These are phyloP conservation scores for Ceratobasidium sp. DNA, from an alignment of 1,284 basidiomycete species.

Conservation along the genomic window DNA sequence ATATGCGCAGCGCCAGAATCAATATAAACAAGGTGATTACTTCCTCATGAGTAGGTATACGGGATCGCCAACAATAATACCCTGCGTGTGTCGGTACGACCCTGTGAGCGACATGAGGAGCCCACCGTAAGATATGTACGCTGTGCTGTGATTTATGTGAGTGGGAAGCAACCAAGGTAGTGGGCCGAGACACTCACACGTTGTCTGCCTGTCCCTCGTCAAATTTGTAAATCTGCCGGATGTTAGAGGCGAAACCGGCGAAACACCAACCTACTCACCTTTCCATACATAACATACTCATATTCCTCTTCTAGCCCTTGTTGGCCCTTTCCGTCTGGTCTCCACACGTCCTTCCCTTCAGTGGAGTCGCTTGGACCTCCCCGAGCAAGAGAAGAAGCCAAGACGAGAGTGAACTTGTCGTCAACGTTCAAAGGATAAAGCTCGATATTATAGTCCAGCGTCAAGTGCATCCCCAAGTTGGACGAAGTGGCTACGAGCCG, in stretches of 20 bases:
- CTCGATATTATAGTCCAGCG: conserved; percentile 92
- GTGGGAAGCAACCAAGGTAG: conserved; percentile 32
- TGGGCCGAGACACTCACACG: conserved; percentile 70
- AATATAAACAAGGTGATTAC: conserved; percentile 24
- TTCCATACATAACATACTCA: conserved; percentile 99
- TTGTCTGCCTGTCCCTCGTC: conserved; percentile 87
- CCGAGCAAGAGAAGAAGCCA: conserved; percentile 85
- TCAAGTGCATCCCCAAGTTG: conserved; percentile 90
- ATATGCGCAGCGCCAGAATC: not conserved
- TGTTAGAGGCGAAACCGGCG: conserved; percentile 17
- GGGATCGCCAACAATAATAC: conserved; percentile 92
- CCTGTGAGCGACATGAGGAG: conserved; percentile 95
- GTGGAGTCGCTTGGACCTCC: conserved; percentile 64
- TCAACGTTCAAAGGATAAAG: conserved; percentile 79
- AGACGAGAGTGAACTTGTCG: conserved; percentile 86
- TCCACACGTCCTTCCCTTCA: conserved; percentile 84
- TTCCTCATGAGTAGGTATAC: conserved; percentile 83
- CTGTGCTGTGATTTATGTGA: conserved; percentile 71
- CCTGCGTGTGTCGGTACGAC: conserved; percentile 92
- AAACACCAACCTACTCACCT: conserved; percentile 67
- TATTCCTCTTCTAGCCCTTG: conserved; percentile 95
- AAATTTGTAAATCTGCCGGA: conserved; percentile 91
- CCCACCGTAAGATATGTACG: conserved; percentile 97
- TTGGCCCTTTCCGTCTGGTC: conserved; percentile 88
- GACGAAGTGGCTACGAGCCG: conserved; percentile 86